These are phyloP conservation scores for Starmerella sirachaensis DNA, from an alignment of 805 yeast genomes.

Conservation along the genomic window DNA sequence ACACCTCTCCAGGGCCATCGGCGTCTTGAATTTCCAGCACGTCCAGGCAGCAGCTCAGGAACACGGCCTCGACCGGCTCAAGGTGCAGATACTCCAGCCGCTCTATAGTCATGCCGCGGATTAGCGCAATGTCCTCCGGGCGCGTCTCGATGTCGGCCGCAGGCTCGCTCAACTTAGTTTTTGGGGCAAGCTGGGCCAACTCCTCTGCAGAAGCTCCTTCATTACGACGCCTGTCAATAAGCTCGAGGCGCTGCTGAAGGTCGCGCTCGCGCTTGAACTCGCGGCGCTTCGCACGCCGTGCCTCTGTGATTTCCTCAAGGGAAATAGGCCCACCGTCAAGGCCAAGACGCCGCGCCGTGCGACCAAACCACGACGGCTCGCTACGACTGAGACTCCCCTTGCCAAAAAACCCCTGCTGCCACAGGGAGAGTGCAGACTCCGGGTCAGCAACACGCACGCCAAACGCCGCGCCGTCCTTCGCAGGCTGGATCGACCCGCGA, in stretches of 20 bases:
- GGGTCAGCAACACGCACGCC: constrained; percentile 30
- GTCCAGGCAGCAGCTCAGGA: constrained; percentile 48
- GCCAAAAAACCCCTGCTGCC: constrained; percentile 88
- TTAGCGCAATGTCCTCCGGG: constrained; percentile 21
- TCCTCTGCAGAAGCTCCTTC: constrained; percentile 10
- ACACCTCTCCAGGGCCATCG: neutral
- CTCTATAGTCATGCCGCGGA: constrained; percentile 21
- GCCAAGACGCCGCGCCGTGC: constrained; percentile 48
- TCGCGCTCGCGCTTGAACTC: constrained; percentile 61
- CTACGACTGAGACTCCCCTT: constrained; percentile 81
- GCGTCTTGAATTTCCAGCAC: constrained; percentile 32
- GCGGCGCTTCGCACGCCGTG: constrained; percentile 58
- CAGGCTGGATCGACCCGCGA: constrained; percentile 15
- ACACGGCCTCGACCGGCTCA: constrained; percentile 64
- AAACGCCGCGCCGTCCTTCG: constrained; percentile 3
- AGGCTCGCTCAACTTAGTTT: neutral
- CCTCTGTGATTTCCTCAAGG: constrained; percentile 63
- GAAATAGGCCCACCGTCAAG: constrained; percentile 31
- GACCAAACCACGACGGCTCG: constrained; percentile 80
- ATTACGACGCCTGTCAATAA: constrained; percentile 29
- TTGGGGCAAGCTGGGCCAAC: neutral
- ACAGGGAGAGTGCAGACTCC: constrained; percentile 43
- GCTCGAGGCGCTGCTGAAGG: constrained; percentile 40
- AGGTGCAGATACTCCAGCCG: constrained; percentile 44
- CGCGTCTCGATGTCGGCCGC: constrained; percentile 16